phyloP scores from a whole-genome alignment of 306 rosid genomes.

The Arachis hypogaea region DNA sequence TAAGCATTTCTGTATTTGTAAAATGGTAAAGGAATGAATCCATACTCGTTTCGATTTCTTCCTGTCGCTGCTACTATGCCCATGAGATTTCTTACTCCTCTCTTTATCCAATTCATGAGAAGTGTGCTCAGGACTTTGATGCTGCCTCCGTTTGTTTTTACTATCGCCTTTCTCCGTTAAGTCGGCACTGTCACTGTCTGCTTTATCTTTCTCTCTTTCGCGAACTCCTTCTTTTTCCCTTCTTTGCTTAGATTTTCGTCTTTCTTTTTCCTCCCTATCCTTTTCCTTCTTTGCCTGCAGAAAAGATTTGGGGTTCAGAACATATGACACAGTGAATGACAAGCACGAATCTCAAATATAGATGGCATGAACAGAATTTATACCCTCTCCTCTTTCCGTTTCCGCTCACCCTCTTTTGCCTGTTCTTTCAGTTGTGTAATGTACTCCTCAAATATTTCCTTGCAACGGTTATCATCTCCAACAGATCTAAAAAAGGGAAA shows the following conservation, averaged over 20 bases:
- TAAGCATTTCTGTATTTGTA: background rate
- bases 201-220: slow-evolving; percentile 68
- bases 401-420: slow-evolving; percentile 76
- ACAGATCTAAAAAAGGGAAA: slow-evolving; percentile 59
- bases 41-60: slow-evolving; percentile 78
- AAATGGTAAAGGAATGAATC: slow-evolving; percentile 20
- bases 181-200: slow-evolving; percentile 62
- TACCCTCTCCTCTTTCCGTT: slow-evolving; percentile 92
- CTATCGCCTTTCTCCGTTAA: slow-evolving; percentile 54
- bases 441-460: slow-evolving; percentile 74
- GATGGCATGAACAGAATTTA: slow-evolving; percentile 33
- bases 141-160: slow-evolving; percentile 66
- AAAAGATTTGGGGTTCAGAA: slow-evolving; percentile 27
- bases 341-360: slow-evolving; percentile 30
- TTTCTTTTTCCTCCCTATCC: slow-evolving; percentile 82
- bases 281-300: slow-evolving; percentile 78
- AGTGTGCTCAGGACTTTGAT: slow-evolving; percentile 63
- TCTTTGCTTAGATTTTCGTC: slow-evolving; percentile 69
- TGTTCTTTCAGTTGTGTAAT: slow-evolving; percentile 74
- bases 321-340: slow-evolving; percentile 23
- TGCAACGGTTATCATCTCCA: slow-evolving; percentile 73
- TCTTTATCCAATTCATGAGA: slow-evolving; percentile 65
- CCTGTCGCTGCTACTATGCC: slow-evolving; percentile 63
- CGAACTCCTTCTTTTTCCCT: slow-evolving; percentile 72
- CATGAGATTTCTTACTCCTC: slow-evolving; percentile 67